phyloP scores from a whole-genome alignment of 192 early-diverging fungal species.

The Gamsiella multidivaricata region DNA sequence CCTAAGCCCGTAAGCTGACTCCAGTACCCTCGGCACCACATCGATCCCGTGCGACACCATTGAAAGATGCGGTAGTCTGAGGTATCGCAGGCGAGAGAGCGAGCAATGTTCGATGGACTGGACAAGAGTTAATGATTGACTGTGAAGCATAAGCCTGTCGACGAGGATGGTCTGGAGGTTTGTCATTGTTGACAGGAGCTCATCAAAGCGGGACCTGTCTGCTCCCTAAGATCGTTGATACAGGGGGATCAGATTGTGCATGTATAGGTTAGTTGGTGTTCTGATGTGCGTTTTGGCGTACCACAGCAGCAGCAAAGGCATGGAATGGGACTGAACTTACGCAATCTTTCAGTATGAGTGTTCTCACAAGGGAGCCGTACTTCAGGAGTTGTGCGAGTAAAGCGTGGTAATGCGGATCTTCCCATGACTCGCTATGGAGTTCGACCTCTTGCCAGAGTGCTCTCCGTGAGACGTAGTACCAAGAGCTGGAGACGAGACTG shows the following conservation, averaged over 20 bases:
- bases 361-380: conserved; percentile 16
- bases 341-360: conserved; percentile 32
- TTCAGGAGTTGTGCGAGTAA: conserved; percentile 13
- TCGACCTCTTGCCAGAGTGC: conserved; percentile 26
- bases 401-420: conserved; percentile 17
- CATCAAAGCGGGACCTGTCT: conserved; percentile 10
- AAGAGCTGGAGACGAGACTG: conserved; percentile 21
- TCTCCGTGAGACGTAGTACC: conserved; percentile 11
- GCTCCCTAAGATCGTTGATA: conserved; percentile 18
- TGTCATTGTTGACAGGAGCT: conserved; percentile 17
- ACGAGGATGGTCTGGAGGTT: conserved; percentile 25
- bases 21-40: conserved; percentile 1
- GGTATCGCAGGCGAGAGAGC: conserved; percentile 3
- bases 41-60: conserved; percentile 16
- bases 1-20: not conserved
- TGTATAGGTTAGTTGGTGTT: not conserved
- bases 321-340: conserved; percentile 16
- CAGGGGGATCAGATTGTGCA: no score
- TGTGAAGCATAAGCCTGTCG: conserved; percentile 31
- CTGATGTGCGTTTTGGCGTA: not conserved
- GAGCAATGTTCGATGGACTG: conserved; percentile 4
- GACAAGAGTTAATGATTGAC: not conserved
- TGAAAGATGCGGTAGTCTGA: conserved; percentile 28
- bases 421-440: conserved; percentile 35
- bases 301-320: not conserved